Evolutionary conservation across 306 rosid genomes (phyloP).

Genomic region (Begonia fuchsioides): DNA sequence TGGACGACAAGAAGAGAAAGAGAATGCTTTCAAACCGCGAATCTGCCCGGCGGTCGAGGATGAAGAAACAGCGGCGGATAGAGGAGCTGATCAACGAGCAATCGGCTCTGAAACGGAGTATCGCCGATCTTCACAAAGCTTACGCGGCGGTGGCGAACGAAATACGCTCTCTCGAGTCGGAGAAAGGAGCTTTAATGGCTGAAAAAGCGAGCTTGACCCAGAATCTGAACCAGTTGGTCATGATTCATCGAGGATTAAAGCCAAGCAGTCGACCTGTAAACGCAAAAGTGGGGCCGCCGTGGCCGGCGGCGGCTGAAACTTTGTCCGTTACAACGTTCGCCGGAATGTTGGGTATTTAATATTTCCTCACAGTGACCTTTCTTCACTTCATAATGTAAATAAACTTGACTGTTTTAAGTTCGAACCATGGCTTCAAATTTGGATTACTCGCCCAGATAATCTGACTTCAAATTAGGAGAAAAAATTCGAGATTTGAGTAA

Average conservation of each 20-base stretch:
- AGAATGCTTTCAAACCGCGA: constrained; percentile 11
- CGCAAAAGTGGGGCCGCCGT: background rate
- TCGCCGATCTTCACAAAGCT: background rate
- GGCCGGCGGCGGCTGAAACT: background rate
- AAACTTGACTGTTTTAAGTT: background rate
- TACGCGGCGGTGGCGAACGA: background rate
- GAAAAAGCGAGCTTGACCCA: constrained; percentile 4
- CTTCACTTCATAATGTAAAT: too few species aligned
- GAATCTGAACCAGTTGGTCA: background rate
- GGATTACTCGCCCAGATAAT: too few species aligned
- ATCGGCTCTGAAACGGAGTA: background rate
- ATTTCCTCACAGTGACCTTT: background rate
- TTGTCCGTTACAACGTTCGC: too few species aligned
- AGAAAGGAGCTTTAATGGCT: background rate
- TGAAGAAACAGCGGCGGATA: constrained; percentile 5
- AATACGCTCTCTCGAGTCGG: background rate
- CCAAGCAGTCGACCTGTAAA: background rate
- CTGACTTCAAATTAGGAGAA: background rate
- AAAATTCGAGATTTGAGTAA: too few species aligned
- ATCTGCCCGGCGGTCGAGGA: constrained; percentile 9
- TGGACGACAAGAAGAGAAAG: constrained; percentile 9
- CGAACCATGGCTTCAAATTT: constrained; percentile 15
- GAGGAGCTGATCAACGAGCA: constrained; percentile 6
- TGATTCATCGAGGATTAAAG: background rate
- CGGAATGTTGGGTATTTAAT: too few species aligned